Evolutionary conservation across 1,284 basidiomycete genomes (phyloP).

Genomic region (Violaceomyces palustris): DNA sequence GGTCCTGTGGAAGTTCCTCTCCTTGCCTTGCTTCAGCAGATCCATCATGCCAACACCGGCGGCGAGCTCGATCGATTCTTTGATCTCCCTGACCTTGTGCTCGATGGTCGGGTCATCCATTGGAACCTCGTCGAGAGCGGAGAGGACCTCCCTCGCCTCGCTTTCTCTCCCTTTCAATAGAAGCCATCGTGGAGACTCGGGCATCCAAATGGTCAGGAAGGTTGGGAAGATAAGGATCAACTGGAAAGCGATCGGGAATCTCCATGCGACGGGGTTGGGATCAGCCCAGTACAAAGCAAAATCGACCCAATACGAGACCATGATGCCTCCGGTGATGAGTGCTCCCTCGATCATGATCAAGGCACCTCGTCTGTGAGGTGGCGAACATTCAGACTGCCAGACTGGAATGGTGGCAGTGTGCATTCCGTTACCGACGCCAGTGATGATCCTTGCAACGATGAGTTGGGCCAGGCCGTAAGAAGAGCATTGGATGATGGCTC

Average conservation of each 20-base stretch:
- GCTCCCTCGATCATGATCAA: constrained; percentile 50
- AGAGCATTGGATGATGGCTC: constrained; percentile 36
- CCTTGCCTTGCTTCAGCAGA: constrained; percentile 44
- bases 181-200: constrained; percentile 51
- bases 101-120: constrained; percentile 31
- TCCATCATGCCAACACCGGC: constrained; percentile 21
- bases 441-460: constrained; percentile 45
- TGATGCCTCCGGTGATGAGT: constrained; percentile 44
- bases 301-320: constrained; percentile 48
- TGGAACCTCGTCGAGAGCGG: constrained; percentile 39
- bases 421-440: constrained; percentile 50
- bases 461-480: constrained; percentile 36
- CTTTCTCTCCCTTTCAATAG: constrained; percentile 37
- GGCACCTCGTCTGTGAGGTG: constrained; percentile 48
- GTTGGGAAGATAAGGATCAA: constrained; percentile 49
- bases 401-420: constrained; percentile 51
- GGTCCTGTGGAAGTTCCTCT: constrained; percentile 49
- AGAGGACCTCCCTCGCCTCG: constrained; percentile 39
- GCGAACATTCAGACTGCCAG: constrained; percentile 49
- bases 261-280: constrained; percentile 37
- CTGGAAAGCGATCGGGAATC: constrained; percentile 47
- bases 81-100: constrained; percentile 40
- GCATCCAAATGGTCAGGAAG: constrained; percentile 48
- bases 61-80: constrained; percentile 28
- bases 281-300: constrained; percentile 44